Evolutionary conservation across 2,329 filamentous ascomycete genomes (phyloP), one percentile per base, ranked within the genome.

Genomic region (Sarocladiaceae sp.): DNA sequence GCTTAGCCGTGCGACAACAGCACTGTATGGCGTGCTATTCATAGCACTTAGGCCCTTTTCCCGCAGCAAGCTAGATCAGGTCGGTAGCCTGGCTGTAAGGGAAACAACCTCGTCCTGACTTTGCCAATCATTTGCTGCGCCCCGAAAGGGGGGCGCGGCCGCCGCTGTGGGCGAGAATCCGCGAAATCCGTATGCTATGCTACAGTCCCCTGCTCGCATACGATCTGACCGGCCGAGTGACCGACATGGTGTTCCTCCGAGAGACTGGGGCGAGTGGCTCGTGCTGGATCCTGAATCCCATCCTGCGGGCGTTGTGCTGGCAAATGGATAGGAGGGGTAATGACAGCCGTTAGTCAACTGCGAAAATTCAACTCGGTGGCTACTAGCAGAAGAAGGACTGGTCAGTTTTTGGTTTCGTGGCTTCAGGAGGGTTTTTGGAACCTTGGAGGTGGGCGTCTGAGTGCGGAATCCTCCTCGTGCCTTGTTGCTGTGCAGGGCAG

Each of bases 221-320:
- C 44, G 28, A 48, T 33, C 26, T 48, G 22, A 48, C 44, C 40
- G 28, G 44, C 44, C 44, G 28, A 48, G 44, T 48, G 22, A 10
- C 22, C n/a, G 44, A 12, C 25, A 20, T 48, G 17, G 37, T 22
- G 37, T 40, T 22, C 8, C n/a, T 44, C n/a, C n/a, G 44, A 20
- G 28, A 5, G 44, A 22, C 26, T n/a, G 17, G 44, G 25, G 17
- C 12, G 28, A 12, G 5, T 28, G 44, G 44, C 28, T 48, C 44
- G 44, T 31, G 44, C 26, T 33, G 26, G 15, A 20, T 20, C 25
- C n/a, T 46, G 40, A 18, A 46, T 46, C 40, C 40, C 20, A n/a
- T 46, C 10, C 4, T 46, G 40, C 40, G 40, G 40, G 40, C 40
- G 40, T 46, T 15, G 22, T 5, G n/a, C n/a, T n/a, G n/a, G n/a